Conservation (phyloP, 1,284 basidiomycete genomes). For the Trametes versicolor region DNA sequence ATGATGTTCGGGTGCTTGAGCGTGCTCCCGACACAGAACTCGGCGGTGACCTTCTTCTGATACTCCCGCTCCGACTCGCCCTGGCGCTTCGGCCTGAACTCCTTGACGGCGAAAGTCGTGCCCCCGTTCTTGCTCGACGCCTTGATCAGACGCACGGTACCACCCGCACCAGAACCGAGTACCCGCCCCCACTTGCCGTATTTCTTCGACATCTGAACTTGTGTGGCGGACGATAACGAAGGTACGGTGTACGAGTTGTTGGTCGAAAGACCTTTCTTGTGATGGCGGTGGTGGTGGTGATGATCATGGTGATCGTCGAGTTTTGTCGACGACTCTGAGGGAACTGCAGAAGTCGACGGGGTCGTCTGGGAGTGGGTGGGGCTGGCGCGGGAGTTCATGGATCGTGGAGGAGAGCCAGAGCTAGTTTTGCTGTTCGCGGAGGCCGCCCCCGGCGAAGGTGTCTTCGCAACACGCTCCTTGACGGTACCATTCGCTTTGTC, state of each 20-base stretch:
- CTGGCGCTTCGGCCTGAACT: conserved; percentile 90
- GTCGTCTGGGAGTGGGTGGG: conserved; percentile 29
- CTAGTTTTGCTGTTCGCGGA: conserved; percentile 40
- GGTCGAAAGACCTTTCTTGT: conserved; percentile 21
- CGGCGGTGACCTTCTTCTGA: conserved; percentile 98
- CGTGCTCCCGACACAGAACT: conserved; percentile 97
- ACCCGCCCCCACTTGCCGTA: conserved; percentile 99
- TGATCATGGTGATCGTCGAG: conserved; percentile 26
- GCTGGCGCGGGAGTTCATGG: conserved; percentile 38
- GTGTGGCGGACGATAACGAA: conserved; percentile 79
- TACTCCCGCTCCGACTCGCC: conserved; percentile 97
- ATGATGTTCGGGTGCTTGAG: conserved; percentile 98
- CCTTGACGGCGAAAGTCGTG: conserved; percentile 94
- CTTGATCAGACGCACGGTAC: conserved; percentile 97
- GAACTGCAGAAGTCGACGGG: conserved; percentile 22
- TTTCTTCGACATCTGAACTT: conserved; percentile 95
- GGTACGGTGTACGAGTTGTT: conserved; percentile 38
- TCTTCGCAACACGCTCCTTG: conserved; percentile 36
- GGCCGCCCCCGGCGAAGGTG: conserved; percentile 41
- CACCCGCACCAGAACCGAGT: conserved; percentile 95
- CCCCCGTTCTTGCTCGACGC: conserved; percentile 82
- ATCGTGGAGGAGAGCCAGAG: conserved; percentile 42
- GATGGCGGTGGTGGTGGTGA: conserved; percentile 14
- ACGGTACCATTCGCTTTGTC: conserved; percentile 20
- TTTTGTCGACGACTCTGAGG: conserved; percentile 29